Conservation (phyloP, 768 basidiomycete species). For the Macrocybe gigantea region DNA sequence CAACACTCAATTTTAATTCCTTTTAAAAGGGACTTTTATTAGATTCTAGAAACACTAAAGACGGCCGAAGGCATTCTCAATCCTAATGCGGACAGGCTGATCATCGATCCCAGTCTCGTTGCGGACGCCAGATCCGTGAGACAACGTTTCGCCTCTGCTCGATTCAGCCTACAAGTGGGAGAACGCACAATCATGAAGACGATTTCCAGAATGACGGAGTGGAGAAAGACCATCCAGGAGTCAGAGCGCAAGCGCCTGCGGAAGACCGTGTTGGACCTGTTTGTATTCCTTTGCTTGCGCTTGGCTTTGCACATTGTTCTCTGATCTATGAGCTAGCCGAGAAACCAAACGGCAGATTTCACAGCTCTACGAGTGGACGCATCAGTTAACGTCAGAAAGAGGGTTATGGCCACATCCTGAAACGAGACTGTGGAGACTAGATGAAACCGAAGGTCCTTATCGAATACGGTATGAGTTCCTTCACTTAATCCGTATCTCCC, state of each 20-base stretch:
- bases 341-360: constrained; percentile 72
- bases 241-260: constrained; percentile 71
- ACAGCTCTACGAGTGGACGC: constrained; percentile 53
- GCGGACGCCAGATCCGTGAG: constrained; percentile 46
- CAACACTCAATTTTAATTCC: neutral
- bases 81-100: constrained; percentile 38
- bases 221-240: constrained; percentile 61
- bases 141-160: constrained; percentile 47
- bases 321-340: constrained; percentile 39
- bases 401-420: constrained; percentile 72
- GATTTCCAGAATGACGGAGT: constrained; percentile 58
- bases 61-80: constrained; percentile 46
- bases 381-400: constrained; percentile 64
- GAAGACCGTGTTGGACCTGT: constrained; percentile 74
- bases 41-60: constrained; percentile 58
- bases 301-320: neutral
- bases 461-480: constrained; percentile 59
- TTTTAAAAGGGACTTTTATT: constrained; percentile 4
- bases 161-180: constrained; percentile 58
- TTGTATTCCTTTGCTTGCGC: constrained; percentile 15
- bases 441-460: constrained; percentile 90
- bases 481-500: neutral
- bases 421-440: constrained; percentile 64
- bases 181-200: constrained; percentile 61
- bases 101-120: constrained; percentile 49